phyloP scores from a whole-genome alignment of 2,329 filamentous ascomycete genomes.

The Aschersonia sp. region DNA sequence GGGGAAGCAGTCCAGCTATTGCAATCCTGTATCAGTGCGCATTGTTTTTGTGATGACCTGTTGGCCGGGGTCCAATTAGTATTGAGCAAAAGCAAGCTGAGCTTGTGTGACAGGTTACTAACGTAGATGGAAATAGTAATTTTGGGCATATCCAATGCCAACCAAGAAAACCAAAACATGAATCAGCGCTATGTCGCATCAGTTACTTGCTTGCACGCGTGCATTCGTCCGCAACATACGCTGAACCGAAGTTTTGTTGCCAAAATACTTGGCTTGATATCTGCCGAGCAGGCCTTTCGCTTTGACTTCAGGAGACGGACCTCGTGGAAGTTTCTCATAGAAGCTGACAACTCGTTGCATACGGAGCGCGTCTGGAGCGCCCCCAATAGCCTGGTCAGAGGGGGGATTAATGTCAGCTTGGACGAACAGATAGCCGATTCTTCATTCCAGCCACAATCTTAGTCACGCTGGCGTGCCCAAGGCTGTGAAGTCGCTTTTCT shows the following conservation, averaged over 20 bases:
- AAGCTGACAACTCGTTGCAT: slow-evolving; percentile 98
- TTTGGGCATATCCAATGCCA: slow-evolving; percentile 80
- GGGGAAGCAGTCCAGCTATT: too few relatives aligned
- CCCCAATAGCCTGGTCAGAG: slow-evolving; percentile 65
- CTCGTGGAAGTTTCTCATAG: slow-evolving; percentile 96
- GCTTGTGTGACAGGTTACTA: slow-evolving; percentile 26
- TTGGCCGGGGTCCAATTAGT: not conserved
- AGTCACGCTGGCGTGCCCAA: too few relatives aligned
- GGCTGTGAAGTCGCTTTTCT: too few relatives aligned
- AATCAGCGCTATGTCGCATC: slow-evolving; percentile 53
- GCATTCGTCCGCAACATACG: slow-evolving; percentile 47
- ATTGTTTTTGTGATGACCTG: slow-evolving; percentile 99
- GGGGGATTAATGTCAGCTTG: slow-evolving; percentile 19
- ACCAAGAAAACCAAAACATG: slow-evolving; percentile 71
- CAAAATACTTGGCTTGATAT: slow-evolving; percentile 89
- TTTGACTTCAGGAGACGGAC: slow-evolving; percentile 71
- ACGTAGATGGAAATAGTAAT: slow-evolving; percentile 99
- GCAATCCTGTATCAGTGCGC: slow-evolving; percentile 55
- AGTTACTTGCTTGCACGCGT: slow-evolving; percentile 3
- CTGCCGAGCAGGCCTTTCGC: slow-evolving; percentile 69
- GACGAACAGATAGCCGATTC: not conserved
- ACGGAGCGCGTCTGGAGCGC: slow-evolving; percentile 85
- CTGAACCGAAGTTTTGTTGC: slow-evolving; percentile 76
- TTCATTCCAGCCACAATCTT: too few relatives aligned
- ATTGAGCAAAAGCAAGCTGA: too few relatives aligned